These are phyloP conservation scores for Arthrinium phaeospermum DNA, from an alignment of 2,329 filamentous ascomycete genomes.

Conservation along the genomic window DNA sequence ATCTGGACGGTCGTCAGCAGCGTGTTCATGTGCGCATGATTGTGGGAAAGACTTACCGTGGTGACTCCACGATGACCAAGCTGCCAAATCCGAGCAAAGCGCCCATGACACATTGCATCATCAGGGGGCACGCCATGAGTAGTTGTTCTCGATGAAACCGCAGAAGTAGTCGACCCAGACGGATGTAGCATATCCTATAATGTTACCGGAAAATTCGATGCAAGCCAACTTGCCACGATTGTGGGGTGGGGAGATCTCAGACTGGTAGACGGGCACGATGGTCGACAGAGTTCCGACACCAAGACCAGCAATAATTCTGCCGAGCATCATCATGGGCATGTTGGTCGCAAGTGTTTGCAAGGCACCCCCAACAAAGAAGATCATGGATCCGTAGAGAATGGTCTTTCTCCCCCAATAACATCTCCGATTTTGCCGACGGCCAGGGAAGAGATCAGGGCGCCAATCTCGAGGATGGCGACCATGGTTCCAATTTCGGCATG, in stretches of 20 bases:
- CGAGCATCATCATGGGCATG: conserved; percentile 88
- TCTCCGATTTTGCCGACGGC: conserved; percentile 88
- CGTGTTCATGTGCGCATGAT: not conserved
- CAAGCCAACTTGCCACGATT: conserved; percentile 95
- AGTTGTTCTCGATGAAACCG: conserved; percentile 82
- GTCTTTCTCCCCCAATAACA: conserved; percentile 86
- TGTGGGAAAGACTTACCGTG: conserved; percentile 63
- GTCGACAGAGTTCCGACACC: conserved; percentile 89
- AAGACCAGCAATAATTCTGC: conserved; percentile 82
- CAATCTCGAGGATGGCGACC: conserved; percentile 95
- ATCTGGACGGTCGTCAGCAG: conserved; percentile 60
- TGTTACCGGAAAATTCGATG: conserved; percentile 98
- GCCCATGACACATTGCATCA: conserved; percentile 96
- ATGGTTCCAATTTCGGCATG: conserved; percentile 91
- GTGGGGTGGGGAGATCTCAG: conserved; percentile 94
- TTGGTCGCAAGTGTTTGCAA: conserved; percentile 81
- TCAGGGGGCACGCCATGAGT: conserved; percentile 90
- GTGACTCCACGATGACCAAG: conserved; percentile 93
- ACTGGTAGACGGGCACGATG: conserved; percentile 92
- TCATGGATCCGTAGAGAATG: conserved; percentile 89
- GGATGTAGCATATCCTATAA: conserved; percentile 92
- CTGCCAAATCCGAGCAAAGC: conserved; percentile 83
- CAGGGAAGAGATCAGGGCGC: conserved; percentile 89
- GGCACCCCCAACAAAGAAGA: conserved; percentile 85
- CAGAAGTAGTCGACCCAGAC: conserved; percentile 99